These are phyloP conservation scores for Serpula lacrymans DNA, from an alignment of 768 basidiomycete species.

Conservation along the genomic window DNA sequence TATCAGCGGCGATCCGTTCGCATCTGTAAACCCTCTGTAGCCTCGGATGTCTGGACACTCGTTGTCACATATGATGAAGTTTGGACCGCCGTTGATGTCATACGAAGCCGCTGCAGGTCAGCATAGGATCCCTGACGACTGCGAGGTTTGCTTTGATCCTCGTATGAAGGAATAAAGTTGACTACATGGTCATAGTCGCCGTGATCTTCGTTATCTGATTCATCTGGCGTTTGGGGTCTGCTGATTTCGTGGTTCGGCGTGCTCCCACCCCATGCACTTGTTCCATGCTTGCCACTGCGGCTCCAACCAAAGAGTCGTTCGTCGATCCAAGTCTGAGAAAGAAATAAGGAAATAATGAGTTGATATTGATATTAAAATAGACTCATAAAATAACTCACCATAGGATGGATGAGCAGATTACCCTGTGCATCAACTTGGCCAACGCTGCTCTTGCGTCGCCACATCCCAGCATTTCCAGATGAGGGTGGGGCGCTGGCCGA, in stretches of 20 bases:
- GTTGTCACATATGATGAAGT: conserved; percentile 10
- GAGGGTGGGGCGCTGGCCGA: conserved; percentile 86
- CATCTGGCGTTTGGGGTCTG: conserved; percentile 66
- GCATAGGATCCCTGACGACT: conserved; percentile 76
- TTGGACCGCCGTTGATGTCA: conserved; percentile 22
- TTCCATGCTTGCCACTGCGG: conserved; percentile 71
- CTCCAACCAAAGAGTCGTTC: conserved; percentile 94
- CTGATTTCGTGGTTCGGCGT: conserved; percentile 55
- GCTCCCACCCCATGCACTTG: conserved; percentile 78
- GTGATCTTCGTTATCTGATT: conserved; percentile 81
- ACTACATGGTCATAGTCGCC: conserved; percentile 93
- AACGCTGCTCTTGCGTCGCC: conserved; percentile 75
- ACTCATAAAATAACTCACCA: conserved; percentile 49
- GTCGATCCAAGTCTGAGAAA: conserved; percentile 74
- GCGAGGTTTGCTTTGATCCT: conserved; percentile 46
- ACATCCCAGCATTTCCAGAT: conserved; percentile 66
- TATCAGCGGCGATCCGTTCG: conserved; percentile 48
- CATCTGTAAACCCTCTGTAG: conserved; percentile 43
- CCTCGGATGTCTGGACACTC: conserved; percentile 22
- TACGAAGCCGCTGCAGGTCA: conserved; percentile 70
- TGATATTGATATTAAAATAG: conserved; percentile 15
- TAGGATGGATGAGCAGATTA: conserved; percentile 81
- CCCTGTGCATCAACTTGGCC: conserved; percentile 87
- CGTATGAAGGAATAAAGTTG: conserved; percentile 53
- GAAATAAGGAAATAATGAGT: conserved; percentile 2